These are phyloP conservation scores for Lasiodiplodia hormozganensis DNA, from an alignment of 2,329 filamentous ascomycete species.

Conservation along the genomic window DNA sequence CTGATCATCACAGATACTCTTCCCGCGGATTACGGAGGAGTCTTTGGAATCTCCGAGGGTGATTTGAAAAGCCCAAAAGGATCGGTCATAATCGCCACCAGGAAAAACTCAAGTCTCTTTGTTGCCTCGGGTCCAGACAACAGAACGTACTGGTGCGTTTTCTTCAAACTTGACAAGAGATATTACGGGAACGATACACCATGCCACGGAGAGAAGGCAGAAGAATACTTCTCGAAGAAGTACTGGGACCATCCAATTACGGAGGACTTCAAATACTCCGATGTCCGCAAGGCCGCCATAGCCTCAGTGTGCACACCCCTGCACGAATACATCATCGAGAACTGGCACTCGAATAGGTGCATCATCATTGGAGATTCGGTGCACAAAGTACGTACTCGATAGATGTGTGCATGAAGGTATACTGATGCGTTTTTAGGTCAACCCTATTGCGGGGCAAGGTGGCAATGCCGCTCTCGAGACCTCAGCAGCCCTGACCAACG, in stretches of 20 bases:
- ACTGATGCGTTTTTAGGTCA: conserved; percentile 23
- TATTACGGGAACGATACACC: conserved; percentile 35
- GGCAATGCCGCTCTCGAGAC: conserved; percentile 37
- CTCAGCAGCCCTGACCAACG: conserved; percentile 32
- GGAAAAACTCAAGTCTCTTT: conserved; percentile 31
- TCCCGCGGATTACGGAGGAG: background rate
- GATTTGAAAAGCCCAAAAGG: background rate
- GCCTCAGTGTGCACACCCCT: conserved; percentile 38
- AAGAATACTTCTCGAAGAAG: conserved; percentile 36
- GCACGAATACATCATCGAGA: conserved; percentile 48
- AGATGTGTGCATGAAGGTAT: background rate
- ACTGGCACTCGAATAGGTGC: conserved; percentile 50
- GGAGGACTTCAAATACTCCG: conserved; percentile 41
- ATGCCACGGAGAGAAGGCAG: conserved; percentile 43
- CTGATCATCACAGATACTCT: background rate
- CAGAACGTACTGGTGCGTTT: conserved; percentile 37
- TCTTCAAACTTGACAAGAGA: conserved; percentile 36
- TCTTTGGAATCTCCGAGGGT: conserved; percentile 7
- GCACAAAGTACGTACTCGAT: conserved; percentile 45
- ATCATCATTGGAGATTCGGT: conserved; percentile 51
- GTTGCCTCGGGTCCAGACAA: conserved; percentile 32
- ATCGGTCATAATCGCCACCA: conserved; percentile 17
- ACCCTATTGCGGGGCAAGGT: conserved; percentile 33
- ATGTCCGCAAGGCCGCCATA: conserved; percentile 41
- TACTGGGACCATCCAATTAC: conserved; percentile 39